Evolutionary conservation across 2,329 filamentous ascomycete species (phyloP).

Genomic region (Rutstroemia sp.): DNA sequence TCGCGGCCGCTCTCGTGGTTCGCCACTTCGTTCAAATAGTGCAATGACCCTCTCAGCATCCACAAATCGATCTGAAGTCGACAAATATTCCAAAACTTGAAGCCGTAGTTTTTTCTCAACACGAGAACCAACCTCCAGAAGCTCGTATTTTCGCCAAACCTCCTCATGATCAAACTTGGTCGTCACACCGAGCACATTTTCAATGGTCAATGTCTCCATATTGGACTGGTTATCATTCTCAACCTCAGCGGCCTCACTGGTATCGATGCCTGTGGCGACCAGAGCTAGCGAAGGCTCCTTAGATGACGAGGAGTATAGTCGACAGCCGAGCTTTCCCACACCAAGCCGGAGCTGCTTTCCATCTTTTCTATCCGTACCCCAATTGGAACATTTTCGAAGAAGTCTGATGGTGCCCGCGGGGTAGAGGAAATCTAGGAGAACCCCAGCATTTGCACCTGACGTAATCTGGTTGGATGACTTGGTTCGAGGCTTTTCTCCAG

Average conservation of each 20-base stretch:
- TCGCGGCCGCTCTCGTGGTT: constrained; percentile 30
- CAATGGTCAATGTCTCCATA: background rate
- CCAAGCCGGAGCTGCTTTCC: constrained; percentile 13
- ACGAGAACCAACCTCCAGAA: constrained; percentile 10
- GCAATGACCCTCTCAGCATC: constrained; percentile 36
- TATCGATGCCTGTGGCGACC: background rate
- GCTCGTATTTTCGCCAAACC: constrained; percentile 35
- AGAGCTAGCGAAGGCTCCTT: constrained; percentile 10
- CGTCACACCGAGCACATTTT: constrained; percentile 13
- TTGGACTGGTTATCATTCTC: background rate
- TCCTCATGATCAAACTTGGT: constrained; percentile 28
- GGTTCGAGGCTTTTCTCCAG: constrained; percentile 9
- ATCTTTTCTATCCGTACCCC: constrained; percentile 22
- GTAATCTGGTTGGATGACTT: constrained; percentile 10
- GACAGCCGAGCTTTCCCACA: constrained; percentile 21
- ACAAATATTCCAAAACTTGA: constrained; percentile 32
- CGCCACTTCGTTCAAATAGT: constrained; percentile 35
- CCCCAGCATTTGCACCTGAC: constrained; percentile 13
- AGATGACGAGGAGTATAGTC: constrained; percentile 30
- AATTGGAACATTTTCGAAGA: constrained; percentile 27
- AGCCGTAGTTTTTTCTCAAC: constrained; percentile 18
- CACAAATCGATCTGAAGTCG: constrained; percentile 30
- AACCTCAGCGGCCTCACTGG: background rate
- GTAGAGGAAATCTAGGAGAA: constrained; percentile 34
- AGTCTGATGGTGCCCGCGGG: constrained; percentile 32